Percentiles rank a stretch among this genome's conserved stretches.
phyloP scores from a whole-genome alignment of 2,329 filamentous ascomycete species.

The Eutypella sp. region DNA sequence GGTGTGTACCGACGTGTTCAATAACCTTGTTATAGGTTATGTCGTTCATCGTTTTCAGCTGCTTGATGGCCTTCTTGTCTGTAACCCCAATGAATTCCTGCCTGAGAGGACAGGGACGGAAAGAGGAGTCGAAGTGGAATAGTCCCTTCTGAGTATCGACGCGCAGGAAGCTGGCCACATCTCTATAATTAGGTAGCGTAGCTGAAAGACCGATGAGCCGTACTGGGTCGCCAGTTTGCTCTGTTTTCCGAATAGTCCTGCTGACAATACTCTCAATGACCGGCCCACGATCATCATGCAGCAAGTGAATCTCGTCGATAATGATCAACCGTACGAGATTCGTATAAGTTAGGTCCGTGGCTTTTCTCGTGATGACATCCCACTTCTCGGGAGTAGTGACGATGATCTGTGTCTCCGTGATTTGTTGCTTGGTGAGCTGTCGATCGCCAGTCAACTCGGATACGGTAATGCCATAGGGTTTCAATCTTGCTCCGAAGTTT shows the following conservation, averaged over 20 bases:
- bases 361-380: conserved; percentile 98
- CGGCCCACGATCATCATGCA: conserved; percentile 95
- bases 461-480: conserved; percentile 86
- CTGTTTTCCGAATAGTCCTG: conserved; percentile 84
- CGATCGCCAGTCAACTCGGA: conserved; percentile 96
- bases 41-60: conserved; percentile 98
- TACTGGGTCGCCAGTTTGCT: conserved; percentile 91
- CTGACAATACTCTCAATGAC: conserved; percentile 96
- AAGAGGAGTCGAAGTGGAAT: conserved; percentile 95
- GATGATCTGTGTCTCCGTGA: conserved; percentile 95
- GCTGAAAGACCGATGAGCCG: conserved; percentile 89
- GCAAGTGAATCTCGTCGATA: conserved; percentile 95
- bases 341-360: conserved; percentile 93
- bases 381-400: conserved; percentile 98
- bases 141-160: conserved; percentile 81
- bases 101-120: conserved; percentile 85
- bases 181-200: conserved; percentile 91
- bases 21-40: conserved; percentile 97
- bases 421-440: conserved; percentile 97
- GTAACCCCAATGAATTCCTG: conserved; percentile 98
- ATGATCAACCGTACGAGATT: conserved; percentile 94
- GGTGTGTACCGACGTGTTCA: conserved; percentile 87
- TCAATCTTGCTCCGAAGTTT: conserved; percentile 88
- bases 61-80: conserved; percentile 97
- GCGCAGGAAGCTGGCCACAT: conserved; percentile 91